A percentile compares a stretch with the other conserved stretches of the same genome.
phyloP scores from a whole-genome alignment of 2,329 filamentous ascomycete species.

The Gremmenia infestans region DNA sequence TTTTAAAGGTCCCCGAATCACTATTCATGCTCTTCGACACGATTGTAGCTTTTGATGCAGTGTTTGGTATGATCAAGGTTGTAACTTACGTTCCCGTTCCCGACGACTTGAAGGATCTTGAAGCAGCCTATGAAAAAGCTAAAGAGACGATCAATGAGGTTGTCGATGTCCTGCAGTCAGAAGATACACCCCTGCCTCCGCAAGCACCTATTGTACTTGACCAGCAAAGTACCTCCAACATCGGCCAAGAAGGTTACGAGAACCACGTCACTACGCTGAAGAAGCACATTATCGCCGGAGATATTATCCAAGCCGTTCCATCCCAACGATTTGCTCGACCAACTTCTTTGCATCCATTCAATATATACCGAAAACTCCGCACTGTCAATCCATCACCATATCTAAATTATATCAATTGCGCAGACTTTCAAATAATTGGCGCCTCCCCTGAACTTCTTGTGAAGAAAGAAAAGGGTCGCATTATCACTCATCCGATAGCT shows the following conservation, averaged over 20 bases:
- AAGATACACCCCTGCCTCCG: conserved; percentile 70
- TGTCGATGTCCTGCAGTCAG: conserved; percentile 66
- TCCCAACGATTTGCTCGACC: conserved; percentile 89
- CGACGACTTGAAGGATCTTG: conserved; percentile 50
- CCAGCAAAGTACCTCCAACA: conserved; percentile 84
- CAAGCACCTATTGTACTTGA: conserved; percentile 69
- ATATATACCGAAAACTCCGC: conserved; percentile 91
- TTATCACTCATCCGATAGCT: conserved; percentile 96
- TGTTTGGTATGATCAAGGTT: conserved; percentile 87
- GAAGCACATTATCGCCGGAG: conserved; percentile 82
- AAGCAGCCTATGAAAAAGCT: conserved; percentile 65
- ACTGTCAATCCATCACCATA: conserved; percentile 98
- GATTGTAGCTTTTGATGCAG: conserved; percentile 89
- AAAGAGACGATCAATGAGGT: conserved; percentile 59
- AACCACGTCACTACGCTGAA: conserved; percentile 81
- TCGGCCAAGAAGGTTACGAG: conserved; percentile 85
- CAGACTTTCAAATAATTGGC: conserved; percentile 89
- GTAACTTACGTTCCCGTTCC: conserved; percentile 83
- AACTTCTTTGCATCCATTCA: conserved; percentile 91
- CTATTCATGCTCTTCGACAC: conserved; percentile 97
- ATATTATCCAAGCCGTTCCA: conserved; percentile 97
- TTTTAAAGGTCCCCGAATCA: conserved; percentile 84
- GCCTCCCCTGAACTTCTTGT: conserved; percentile 93
- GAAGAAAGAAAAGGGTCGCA: conserved; percentile 78
- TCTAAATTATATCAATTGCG: conserved; percentile 91